Evolutionary conservation across 371 early-diverging fungal species (phyloP).

Genomic region (Actinomortierella ambigua): DNA sequence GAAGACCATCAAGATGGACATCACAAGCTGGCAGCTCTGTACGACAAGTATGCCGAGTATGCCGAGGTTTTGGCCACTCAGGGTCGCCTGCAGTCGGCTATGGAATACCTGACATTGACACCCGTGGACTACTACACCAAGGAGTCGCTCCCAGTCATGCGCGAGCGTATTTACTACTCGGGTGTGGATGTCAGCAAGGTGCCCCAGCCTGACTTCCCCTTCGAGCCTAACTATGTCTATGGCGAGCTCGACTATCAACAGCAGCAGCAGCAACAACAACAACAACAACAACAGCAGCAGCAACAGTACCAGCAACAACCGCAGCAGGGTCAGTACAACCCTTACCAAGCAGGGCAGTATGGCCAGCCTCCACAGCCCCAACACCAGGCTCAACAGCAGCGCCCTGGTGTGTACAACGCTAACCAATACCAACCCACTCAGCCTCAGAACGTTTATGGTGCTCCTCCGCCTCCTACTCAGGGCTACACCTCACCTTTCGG

Average conservation of each 20-base stretch:
- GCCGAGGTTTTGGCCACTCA: constrained; percentile 78
- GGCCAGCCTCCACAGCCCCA: constrained; percentile 33
- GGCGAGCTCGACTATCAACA: constrained; percentile 45
- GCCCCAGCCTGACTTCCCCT: constrained; percentile 69
- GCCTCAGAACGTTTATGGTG: constrained; percentile 23
- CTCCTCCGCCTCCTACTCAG: constrained; percentile 15
- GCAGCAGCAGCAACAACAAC: constrained; percentile 25
- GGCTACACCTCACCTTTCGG: constrained; percentile 20
- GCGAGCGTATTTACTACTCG: constrained; percentile 76
- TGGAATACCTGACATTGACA: constrained; percentile 75
- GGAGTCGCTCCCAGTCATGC: constrained; percentile 69
- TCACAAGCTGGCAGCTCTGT: constrained; percentile 71
- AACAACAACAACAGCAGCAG: constrained; percentile 17
- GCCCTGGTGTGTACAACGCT: constrained; percentile 18
- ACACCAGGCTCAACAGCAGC: constrained; percentile 25
- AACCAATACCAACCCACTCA: constrained; percentile 26
- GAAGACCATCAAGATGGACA: constrained; percentile 31
- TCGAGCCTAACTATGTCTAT: constrained; percentile 57
- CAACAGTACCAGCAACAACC: constrained; percentile 20
- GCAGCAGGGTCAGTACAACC: constrained; percentile 20
- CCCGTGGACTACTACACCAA: constrained; percentile 65
- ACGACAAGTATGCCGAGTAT: constrained; percentile 88
- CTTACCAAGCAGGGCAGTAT: constrained; percentile 31
- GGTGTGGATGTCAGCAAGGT: constrained; percentile 55
- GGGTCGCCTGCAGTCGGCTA: constrained; percentile 76